Evolutionary conservation across 768 basidiomycete species (phyloP), one percentile per base, ranked within the genome.

Genomic region (Macrolepiota dolichaula): DNA sequence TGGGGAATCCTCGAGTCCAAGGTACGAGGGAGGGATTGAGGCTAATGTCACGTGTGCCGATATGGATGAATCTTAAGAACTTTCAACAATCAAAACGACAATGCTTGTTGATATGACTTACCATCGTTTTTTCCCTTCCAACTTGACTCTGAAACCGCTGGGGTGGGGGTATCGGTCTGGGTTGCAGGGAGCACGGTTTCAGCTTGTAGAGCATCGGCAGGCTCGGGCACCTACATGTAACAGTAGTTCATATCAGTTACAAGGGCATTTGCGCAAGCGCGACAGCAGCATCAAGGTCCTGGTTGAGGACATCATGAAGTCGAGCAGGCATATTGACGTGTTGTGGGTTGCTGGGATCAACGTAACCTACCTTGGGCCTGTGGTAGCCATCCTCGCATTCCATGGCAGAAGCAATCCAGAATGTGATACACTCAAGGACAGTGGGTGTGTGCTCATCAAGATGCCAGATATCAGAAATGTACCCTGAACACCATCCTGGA

Each of bases 391-490:
- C 74, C 22, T 67, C 64, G 38, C 77, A 66, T 0, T 71, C 73
- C 78, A 82, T 79, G 10, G 83, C 79, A 54, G 85, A 85, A 38
- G 76, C 75, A 52, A 84, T 68, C 85, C 86, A 88, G 68, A 78
- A 86, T 7, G 76, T 69, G 24, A 87, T 68, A 61, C 75, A 71
- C 69, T 85, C 81, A 57, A 82, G 64, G 51, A 86, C 73, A 12
- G 81, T 79, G n/a, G 84, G 85, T 13, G 68, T 69, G 50, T 65
- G 62, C 24, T 72, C 65, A 65, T 82, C 71, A 63, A 72, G 77
- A 13, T 69, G 61, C 65, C 79, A 81, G 25, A 83, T 73, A 35
- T 74, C 71, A 2, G 82, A 79, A 17, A 84, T 79, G 56, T 81
- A 85, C 3, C 79, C 84, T 32, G 77, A 70, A 1, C 78, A 81